These are phyloP conservation scores for Teratosphaeria viscida DNA, from an alignment of 2,329 filamentous ascomycete genomes.

Conservation along the genomic window DNA sequence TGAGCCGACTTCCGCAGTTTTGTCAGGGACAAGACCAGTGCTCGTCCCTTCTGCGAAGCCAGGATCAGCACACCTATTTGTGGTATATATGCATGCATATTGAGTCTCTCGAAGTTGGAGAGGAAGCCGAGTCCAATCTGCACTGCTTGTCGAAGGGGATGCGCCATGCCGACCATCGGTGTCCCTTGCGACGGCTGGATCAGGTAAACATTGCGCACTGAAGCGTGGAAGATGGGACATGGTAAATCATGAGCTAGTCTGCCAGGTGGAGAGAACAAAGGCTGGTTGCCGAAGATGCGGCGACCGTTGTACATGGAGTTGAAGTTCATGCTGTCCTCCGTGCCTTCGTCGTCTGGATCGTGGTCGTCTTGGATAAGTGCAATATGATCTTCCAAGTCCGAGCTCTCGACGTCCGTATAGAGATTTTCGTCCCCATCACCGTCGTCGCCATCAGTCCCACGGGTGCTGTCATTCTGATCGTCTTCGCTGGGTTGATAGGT, in stretches of 20 bases:
- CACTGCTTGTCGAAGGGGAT: conserved; percentile 24
- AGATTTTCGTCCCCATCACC: background rate
- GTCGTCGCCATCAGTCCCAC: background rate
- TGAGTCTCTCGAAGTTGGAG: conserved; percentile 42
- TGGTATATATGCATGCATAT: conserved; percentile 54
- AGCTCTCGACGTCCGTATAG: background rate
- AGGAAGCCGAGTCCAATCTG: conserved; percentile 18
- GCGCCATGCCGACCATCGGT: conserved; percentile 28
- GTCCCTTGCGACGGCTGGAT: conserved; percentile 26
- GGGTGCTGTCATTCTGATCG: background rate
- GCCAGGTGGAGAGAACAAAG: conserved; percentile 16
- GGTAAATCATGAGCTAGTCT: conserved; percentile 22
- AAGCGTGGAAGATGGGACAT: conserved; percentile 31
- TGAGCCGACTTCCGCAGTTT: conserved; percentile 9
- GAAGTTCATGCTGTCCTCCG: conserved; percentile 15
- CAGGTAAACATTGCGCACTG: conserved; percentile 35
- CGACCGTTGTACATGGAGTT: conserved; percentile 15
- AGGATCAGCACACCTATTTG: conserved; percentile 60
- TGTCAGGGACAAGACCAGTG: conserved; percentile 52
- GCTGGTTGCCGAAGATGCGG: conserved; percentile 18
- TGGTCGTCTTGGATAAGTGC: background rate
- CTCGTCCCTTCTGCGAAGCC: conserved; percentile 56
- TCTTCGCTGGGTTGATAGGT: background rate
- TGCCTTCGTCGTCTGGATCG: conserved; percentile 16
- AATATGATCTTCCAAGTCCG: background rate